phyloP scores from a whole-genome alignment of 495 filamentous ascomycete species.

The Aspergillus coremiiformis region DNA sequence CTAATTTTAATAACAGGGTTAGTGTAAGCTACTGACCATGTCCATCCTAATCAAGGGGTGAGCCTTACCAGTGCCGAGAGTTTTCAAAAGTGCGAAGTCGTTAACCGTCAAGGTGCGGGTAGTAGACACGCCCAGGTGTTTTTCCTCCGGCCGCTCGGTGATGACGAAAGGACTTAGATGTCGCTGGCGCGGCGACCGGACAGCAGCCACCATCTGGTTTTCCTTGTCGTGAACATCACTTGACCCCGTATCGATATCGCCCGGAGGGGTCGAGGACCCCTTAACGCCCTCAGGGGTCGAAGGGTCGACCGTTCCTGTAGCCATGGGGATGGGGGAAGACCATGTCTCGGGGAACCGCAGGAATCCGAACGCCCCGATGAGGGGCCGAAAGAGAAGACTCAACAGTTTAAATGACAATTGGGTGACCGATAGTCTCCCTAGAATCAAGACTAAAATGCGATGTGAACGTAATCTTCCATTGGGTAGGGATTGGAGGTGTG shows the following conservation, averaged over 20 bases:
- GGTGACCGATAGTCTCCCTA: background rate
- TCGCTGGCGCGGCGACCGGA: slow-evolving; percentile 40
- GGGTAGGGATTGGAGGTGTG: background rate
- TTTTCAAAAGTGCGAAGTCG: slow-evolving; percentile 83
- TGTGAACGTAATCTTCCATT: background rate
- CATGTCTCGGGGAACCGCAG: slow-evolving; percentile 28
- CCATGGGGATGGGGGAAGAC: slow-evolving; percentile 34
- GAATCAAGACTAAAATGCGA: slow-evolving; percentile 1
- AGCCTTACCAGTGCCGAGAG: slow-evolving; percentile 72
- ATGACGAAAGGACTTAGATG: slow-evolving; percentile 47
- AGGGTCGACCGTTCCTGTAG: slow-evolving; percentile 38
- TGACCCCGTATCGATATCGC: slow-evolving; percentile 29
- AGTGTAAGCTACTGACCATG: slow-evolving; percentile 25
- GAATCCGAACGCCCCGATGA: slow-evolving; percentile 11
- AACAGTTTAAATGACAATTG: slow-evolving; percentile 13
- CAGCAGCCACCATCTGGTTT: slow-evolving; percentile 37
- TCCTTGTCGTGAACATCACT: slow-evolving; percentile 42
- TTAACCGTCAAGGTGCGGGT: slow-evolving; percentile 49
- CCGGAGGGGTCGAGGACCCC: slow-evolving; percentile 16
- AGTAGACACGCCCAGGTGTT: slow-evolving; percentile 50
- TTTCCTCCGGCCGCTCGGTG: slow-evolving; percentile 45
- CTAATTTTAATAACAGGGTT: slow-evolving; percentile 38
- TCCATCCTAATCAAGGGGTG: slow-evolving; percentile 5
- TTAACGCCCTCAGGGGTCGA: slow-evolving; percentile 33
- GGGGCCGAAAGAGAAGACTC: slow-evolving; percentile 10